phyloP scores from a whole-genome alignment of 2,329 filamentous ascomycete genomes.

The Pseudogymnoascus sp. region DNA sequence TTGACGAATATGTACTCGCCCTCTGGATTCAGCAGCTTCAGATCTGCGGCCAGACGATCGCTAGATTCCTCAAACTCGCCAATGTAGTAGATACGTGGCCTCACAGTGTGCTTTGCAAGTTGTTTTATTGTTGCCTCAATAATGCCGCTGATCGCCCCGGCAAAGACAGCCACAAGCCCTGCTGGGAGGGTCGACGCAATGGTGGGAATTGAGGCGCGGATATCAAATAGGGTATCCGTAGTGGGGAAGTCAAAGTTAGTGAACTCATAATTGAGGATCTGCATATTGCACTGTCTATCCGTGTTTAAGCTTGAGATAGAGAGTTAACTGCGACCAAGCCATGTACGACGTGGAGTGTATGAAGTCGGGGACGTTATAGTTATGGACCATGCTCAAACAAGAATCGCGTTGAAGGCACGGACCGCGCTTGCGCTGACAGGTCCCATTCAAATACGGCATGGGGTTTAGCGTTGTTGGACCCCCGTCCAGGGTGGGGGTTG shows the following conservation, averaged over 20 bases:
- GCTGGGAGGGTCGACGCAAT: constrained; percentile 24
- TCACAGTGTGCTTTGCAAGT: constrained; percentile 33
- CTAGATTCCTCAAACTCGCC: constrained; percentile 37
- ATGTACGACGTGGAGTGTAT: background rate
- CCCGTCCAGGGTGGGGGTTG: background rate
- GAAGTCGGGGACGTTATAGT: background rate
- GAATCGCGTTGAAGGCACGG: background rate
- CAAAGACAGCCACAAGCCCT: constrained; percentile 41
- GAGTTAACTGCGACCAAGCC: background rate
- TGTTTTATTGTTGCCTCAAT: constrained; percentile 38
- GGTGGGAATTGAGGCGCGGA: constrained; percentile 14
- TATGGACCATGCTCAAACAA: background rate
- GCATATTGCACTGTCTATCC: background rate
- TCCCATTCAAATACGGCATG: background rate
- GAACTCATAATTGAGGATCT: background rate
- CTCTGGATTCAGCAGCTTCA: constrained; percentile 30
- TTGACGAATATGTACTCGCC: constrained; percentile 37
- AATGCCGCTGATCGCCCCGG: constrained; percentile 43
- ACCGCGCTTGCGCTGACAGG: background rate
- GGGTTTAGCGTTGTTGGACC: background rate
- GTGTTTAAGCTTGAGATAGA: background rate
- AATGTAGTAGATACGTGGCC: constrained; percentile 38
- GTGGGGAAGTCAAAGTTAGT: background rate
- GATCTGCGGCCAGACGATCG: constrained; percentile 31
- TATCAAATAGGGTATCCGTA: constrained; percentile 11